Evolutionary conservation across 495 filamentous ascomycete species (phyloP), one percentile per base, ranked within the genome.

Genomic region (Penicillium desertorum): DNA sequence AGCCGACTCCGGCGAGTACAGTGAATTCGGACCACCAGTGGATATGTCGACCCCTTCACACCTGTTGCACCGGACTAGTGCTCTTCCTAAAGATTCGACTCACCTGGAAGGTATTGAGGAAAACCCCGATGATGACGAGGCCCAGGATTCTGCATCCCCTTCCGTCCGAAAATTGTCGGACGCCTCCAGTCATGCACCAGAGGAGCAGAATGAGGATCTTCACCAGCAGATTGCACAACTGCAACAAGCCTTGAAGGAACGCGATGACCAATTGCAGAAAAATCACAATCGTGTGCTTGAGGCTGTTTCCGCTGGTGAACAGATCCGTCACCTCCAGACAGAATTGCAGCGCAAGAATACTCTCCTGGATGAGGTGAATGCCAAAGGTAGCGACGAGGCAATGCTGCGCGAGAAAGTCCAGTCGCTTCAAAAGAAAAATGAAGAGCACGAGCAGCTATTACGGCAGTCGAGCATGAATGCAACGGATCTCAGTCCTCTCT

Each of bases 41-140:
- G 76, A 78, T 53, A 78, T 79, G 74, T 79, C 76, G 1, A 79
- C 76, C 6, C 76, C 76, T 8, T 78, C 76, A 39, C 76, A 79
- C 59, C 29, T 79, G 3, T 48, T 79, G 44, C 72, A 70, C 55
- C 60, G 75, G 20, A 63, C 50, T 0, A 63, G 62, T 43, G 65
- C 57, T 0, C 54, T 68, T 4, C 61, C 62, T 0, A 74, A 65
- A 36, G 75, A 77, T 42, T 63, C 66, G 3, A 76, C 73, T 4
- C 74, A 72, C 17, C 63, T 79, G 7, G 76, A 77, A 52, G 66
- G 71, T 46, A 78, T 79, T 17, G 70, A 77, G 52, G 76, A 78
- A 36, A 63, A 71, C 37, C 69, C 72, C 0, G 56, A 65, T n/a
- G 72, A 73, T 55, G 65, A 67, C 23, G 42, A 54, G 12, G 48